A percentile compares a stretch with the other conserved stretches of the same genome.
These are phyloP conservation scores for Tolypocladium paradoxum DNA, from an alignment of 2,329 filamentous ascomycete genomes.

Conservation along the genomic window DNA sequence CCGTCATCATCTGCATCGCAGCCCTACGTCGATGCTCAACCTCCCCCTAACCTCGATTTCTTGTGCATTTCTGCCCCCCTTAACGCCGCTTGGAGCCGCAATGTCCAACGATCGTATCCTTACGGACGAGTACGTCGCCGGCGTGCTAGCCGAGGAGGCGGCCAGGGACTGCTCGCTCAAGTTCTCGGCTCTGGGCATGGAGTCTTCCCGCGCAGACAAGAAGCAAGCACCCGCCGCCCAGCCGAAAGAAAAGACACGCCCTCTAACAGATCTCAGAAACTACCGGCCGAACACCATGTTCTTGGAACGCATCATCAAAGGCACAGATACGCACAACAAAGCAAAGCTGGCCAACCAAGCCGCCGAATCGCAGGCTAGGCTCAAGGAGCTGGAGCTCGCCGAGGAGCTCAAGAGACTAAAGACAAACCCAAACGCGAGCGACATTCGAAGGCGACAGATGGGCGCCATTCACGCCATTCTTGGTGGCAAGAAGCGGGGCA, in stretches of 20 bases:
- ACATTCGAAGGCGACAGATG: constrained; percentile 47
- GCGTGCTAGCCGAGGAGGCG: constrained; percentile 66
- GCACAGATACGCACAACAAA: constrained; percentile 82
- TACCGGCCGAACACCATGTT: constrained; percentile 86
- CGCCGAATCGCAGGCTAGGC: constrained; percentile 62
- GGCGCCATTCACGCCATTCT: constrained; percentile 51
- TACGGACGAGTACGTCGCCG: constrained; percentile 70
- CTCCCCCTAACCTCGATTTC: background rate
- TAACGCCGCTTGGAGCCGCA: background rate
- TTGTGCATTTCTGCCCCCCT: background rate
- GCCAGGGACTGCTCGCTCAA: constrained; percentile 58
- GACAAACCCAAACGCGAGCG: constrained; percentile 33
- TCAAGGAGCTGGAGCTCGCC: constrained; percentile 47
- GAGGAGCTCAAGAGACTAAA: constrained; percentile 33
- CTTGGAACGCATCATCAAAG: constrained; percentile 74
- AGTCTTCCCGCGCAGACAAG: constrained; percentile 36
- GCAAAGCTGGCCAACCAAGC: constrained; percentile 76
- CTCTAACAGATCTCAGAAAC: background rate
- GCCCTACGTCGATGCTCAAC: background rate
- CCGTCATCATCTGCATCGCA: background rate
- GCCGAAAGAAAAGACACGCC: background rate
- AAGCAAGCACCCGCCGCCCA: constrained; percentile 26
- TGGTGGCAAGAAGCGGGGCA: constrained; percentile 28
- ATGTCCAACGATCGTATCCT: constrained; percentile 41
- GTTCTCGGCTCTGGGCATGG: constrained; percentile 64